phyloP scores from a whole-genome alignment of 2,329 filamentous ascomycete species.

The Blumeriella jaapii region DNA sequence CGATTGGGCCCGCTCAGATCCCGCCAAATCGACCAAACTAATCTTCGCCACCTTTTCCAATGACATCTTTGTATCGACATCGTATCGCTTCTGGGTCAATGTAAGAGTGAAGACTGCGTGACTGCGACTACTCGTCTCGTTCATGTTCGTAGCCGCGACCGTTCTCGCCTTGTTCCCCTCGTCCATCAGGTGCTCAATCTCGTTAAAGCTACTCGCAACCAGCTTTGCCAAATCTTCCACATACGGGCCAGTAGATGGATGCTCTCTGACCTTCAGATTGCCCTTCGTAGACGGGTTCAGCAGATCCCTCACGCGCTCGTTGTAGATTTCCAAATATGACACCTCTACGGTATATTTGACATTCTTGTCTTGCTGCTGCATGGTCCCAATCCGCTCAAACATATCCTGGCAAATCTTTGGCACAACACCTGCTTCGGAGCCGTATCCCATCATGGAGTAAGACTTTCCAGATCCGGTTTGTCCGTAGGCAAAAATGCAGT shows the following conservation, averaged over 20 bases:
- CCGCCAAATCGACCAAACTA: constrained; percentile 92
- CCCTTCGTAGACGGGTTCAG: constrained; percentile 92
- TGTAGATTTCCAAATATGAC: constrained; percentile 98
- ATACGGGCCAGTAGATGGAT: constrained; percentile 93
- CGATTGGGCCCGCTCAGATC: constrained; percentile 93
- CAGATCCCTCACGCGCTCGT: constrained; percentile 90
- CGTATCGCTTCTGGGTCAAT: constrained; percentile 84
- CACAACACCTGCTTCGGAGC: constrained; percentile 89
- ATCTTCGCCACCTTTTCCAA: constrained; percentile 98
- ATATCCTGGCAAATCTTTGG: constrained; percentile 96
- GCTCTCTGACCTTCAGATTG: constrained; percentile 93
- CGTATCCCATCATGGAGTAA: constrained; percentile 99
- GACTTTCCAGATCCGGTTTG: constrained; percentile 98
- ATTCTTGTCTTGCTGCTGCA: constrained; percentile 57
- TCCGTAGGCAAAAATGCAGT: constrained; percentile 98
- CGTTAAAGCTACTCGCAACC: constrained; percentile 82
- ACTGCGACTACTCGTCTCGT: constrained; percentile 96
- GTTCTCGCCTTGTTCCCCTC: constrained; percentile 98
- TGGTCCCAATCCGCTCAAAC: constrained; percentile 71
- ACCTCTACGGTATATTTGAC: constrained; percentile 90
- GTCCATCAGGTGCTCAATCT: constrained; percentile 98
- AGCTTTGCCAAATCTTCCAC: constrained; percentile 96
- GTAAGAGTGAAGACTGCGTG: constrained; percentile 97
- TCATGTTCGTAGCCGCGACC: constrained; percentile 98
- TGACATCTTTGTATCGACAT: constrained; percentile 89